These are phyloP conservation scores for Chaetothyriales sp. DNA, from an alignment of 2,329 filamentous ascomycete genomes.

Conservation along the genomic window DNA sequence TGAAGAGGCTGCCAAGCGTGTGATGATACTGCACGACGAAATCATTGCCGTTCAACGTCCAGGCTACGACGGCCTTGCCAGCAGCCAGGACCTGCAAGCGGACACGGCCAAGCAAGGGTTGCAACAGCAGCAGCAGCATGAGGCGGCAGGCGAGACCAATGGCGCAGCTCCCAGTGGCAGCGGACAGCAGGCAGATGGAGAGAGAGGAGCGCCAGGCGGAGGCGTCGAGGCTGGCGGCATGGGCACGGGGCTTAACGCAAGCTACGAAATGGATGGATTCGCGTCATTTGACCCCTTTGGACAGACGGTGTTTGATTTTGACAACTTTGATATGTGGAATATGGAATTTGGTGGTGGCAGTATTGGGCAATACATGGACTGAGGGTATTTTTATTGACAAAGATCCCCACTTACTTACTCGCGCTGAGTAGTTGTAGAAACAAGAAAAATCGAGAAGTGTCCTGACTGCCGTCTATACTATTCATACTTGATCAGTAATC, in stretches of 20 bases:
- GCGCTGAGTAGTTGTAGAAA: too few relatives aligned
- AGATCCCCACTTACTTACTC: too few relatives aligned
- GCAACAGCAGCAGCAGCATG: background rate
- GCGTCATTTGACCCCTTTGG: background rate
- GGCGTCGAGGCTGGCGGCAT: background rate
- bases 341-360: background rate
- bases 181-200: background rate
- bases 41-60: background rate
- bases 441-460: too few relatives aligned
- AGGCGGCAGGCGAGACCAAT: background rate
- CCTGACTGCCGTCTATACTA: too few relatives aligned
- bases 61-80: background rate
- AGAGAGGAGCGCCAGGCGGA: background rate
- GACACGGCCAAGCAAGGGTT: background rate
- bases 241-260: background rate
- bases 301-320: constrained; percentile 1
- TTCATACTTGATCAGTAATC: too few relatives aligned
- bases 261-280: background rate
- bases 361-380: too few relatives aligned
- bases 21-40: constrained; percentile 3
- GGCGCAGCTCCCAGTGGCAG: background rate
- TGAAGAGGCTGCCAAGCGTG: constrained; percentile 18
- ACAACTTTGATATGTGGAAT: constrained; percentile 2
- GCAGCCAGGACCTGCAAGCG: background rate
- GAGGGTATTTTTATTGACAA: too few relatives aligned